Percentiles rank a stretch among this genome's conserved stretches.
Evolutionary conservation across 2,329 filamentous ascomycete genomes (phyloP).

Genomic region (Colletotrichum truncatum): DNA sequence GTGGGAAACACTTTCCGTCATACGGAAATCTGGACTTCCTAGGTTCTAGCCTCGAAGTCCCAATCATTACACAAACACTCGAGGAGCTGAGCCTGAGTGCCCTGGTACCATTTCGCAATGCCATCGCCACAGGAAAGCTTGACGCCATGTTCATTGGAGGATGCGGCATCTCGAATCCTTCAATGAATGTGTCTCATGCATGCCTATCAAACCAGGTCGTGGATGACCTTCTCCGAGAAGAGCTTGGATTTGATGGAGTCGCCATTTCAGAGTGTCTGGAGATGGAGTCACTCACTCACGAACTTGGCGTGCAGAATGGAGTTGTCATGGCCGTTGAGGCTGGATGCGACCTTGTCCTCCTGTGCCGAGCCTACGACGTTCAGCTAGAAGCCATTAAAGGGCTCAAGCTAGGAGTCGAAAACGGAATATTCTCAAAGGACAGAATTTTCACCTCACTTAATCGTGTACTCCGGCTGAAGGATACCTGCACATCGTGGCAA

Average conservation of each 20-base stretch:
- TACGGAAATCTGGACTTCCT: constrained; percentile 96
- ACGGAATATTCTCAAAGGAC: constrained; percentile 84
- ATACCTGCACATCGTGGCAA: constrained; percentile 87
- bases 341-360: constrained; percentile 89
- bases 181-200: constrained; percentile 94
- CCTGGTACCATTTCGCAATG: constrained; percentile 89
- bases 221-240: constrained; percentile 86
- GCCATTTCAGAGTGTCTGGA: constrained; percentile 95
- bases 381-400: constrained; percentile 93
- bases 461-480: constrained; percentile 83
- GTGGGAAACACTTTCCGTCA: constrained; percentile 96
- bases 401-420: constrained; percentile 88
- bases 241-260: constrained; percentile 89
- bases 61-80: constrained; percentile 93
- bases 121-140: constrained; percentile 81
- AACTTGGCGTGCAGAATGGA: constrained; percentile 95
- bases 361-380: constrained; percentile 87
- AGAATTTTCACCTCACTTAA: constrained; percentile 83
- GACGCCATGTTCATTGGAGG: constrained; percentile 97
- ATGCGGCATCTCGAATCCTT: constrained; percentile 89
- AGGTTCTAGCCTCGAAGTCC: constrained; percentile 89
- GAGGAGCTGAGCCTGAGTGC: constrained; percentile 94
- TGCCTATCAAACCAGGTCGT: constrained; percentile 94
- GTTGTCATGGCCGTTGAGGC: constrained; percentile 98
- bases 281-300: constrained; percentile 95